Percentiles rank a stretch among this genome's conserved stretches.
Evolutionary conservation across 2,329 filamentous ascomycete species (phyloP).

Genomic region (Paecilomyces fulvus): DNA sequence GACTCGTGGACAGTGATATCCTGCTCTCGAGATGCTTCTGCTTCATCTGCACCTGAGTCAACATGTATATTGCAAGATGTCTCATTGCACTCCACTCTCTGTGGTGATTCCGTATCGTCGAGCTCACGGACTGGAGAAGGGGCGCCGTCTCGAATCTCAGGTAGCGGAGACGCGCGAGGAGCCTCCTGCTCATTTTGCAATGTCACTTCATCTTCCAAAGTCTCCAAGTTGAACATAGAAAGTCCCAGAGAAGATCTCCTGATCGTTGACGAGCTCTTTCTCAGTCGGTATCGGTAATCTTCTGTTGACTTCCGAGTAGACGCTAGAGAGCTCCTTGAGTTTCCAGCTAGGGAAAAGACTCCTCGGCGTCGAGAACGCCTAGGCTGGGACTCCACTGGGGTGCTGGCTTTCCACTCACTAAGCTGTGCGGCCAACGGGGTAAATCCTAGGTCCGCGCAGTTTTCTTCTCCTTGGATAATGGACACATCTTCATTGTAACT

Average conservation of each 20-base stretch:
- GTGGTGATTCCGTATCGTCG: background rate
- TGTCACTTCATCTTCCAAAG: background rate
- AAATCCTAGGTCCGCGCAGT: conserved; percentile 43
- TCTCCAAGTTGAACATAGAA: background rate
- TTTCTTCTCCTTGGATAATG: conserved; percentile 6
- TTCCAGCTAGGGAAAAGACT: conserved; percentile 28
- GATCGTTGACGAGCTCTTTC: conserved; percentile 2
- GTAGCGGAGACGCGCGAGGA: background rate
- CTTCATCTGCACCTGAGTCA: background rate
- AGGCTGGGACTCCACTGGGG: conserved; percentile 37
- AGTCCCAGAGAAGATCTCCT: background rate
- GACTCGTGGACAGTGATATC: background rate
- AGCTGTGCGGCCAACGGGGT: conserved; percentile 57
- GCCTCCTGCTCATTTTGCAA: background rate
- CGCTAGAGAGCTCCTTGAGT: background rate
- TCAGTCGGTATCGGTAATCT: conserved; percentile 12
- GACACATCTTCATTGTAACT: conserved; percentile 6
- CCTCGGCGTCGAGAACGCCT: conserved; percentile 18
- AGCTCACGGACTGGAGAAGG: background rate
- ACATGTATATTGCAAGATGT: background rate
- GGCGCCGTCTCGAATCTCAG: background rate
- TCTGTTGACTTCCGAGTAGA: background rate
- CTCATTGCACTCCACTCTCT: background rate
- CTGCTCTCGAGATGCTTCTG: conserved; percentile 3
- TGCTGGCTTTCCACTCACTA: conserved; percentile 54